These are phyloP conservation scores for Poa annua DNA, from an alignment of 176 grass and related monocot species.

Conservation along the genomic window DNA sequence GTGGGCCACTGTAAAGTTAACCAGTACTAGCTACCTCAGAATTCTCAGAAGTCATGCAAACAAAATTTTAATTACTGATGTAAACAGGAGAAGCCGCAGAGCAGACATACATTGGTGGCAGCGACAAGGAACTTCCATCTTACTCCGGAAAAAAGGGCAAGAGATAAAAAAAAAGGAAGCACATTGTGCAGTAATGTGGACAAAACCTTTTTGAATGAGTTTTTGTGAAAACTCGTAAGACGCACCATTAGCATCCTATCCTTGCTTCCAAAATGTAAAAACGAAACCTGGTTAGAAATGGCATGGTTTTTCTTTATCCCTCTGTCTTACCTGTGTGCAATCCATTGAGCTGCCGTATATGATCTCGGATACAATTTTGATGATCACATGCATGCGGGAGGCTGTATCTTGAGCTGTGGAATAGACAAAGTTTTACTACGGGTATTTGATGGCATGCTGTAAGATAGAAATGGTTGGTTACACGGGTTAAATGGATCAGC, in stretches of 20 bases:
- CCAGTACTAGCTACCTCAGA: not conserved
- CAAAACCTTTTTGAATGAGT: conserved; percentile 22
- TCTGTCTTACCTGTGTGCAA: not conserved
- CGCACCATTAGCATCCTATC: not conserved
- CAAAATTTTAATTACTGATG: conserved; percentile 22
- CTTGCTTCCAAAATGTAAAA: not conserved
- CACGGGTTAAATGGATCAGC: conserved; percentile 15
- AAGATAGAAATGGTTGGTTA: conserved; percentile 35
- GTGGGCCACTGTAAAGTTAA: not conserved
- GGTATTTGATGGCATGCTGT: conserved; percentile 7
- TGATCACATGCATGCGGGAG: conserved; percentile 10
- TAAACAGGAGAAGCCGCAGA: conserved; percentile 44
- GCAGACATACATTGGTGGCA: conserved; percentile 49
- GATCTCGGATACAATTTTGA: conserved; percentile 41
- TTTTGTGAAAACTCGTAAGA: conserved; percentile 48
- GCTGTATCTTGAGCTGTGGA: conserved; percentile 12
- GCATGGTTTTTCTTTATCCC: not conserved
- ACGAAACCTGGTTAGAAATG: not conserved
- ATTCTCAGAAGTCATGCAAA: too few species aligned
- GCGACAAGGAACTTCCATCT: conserved; percentile 73
- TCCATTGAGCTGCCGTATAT: conserved; percentile 12
- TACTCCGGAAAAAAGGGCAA: conserved; percentile 94
- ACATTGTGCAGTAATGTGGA: conserved; percentile 60
- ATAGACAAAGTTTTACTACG: conserved; percentile 19
- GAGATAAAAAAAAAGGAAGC: conserved; percentile 93